Conservation (phyloP, 352 stramenopile species). For the Phytophthora syringae region DNA sequence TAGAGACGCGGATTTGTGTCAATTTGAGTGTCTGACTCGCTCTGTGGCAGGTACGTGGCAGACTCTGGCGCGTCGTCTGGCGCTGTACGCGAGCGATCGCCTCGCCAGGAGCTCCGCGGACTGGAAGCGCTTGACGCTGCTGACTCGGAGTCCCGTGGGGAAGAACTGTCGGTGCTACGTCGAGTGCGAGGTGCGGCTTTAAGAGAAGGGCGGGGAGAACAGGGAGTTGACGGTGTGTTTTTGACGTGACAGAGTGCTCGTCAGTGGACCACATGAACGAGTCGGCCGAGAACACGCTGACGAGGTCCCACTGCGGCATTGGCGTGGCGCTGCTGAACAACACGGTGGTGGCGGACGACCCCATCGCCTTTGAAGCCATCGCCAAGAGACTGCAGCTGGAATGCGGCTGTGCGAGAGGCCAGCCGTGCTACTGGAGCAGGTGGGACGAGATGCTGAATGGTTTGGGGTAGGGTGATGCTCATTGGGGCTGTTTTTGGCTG, state of each 20-base stretch:
- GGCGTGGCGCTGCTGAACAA: constrained; percentile 42
- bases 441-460: constrained; percentile 22
- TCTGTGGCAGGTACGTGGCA: constrained; percentile 41
- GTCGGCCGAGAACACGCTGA: constrained; percentile 55
- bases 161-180: constrained; percentile 40
- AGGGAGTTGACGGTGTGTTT: not conserved
- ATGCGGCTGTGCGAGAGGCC: constrained; percentile 70
- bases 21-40: not conserved
- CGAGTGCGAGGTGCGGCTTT: constrained; percentile 40
- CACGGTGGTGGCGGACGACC: constrained; percentile 34
- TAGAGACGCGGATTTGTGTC: not conserved
- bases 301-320: constrained; percentile 45
- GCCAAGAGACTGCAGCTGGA: constrained; percentile 59
- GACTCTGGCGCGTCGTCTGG: constrained; percentile 19
- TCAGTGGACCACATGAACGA: constrained; percentile 61
- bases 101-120: constrained; percentile 1
- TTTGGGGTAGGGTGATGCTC: not conserved
- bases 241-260: constrained; percentile 42
- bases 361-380: constrained; percentile 45
- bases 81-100: constrained; percentile 9
- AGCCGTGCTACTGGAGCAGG: constrained; percentile 85
- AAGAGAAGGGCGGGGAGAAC: not conserved
- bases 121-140: constrained; percentile 46
- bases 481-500: constrained; percentile 8
- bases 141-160: constrained; percentile 28